Evolutionary conservation across 176 grass and related monocot genomes (phyloP).

Genomic region (Oryza coarctata): DNA sequence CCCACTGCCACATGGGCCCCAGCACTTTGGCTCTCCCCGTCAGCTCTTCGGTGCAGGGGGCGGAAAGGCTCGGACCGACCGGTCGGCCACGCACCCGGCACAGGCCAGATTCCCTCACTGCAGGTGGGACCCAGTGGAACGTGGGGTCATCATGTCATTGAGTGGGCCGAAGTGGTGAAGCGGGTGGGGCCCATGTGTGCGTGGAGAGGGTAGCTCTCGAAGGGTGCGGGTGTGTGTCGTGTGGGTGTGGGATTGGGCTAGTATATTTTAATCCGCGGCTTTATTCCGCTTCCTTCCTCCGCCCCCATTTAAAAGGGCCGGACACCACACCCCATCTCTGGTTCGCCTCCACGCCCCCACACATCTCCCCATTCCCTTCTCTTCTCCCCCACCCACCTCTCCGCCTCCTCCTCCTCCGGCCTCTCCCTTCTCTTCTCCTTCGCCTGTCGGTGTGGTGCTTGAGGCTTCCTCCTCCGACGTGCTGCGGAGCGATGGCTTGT

Average conservation of each 20-base stretch:
- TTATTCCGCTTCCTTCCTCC: conserved; percentile 40
- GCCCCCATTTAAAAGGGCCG: conserved; percentile 42
- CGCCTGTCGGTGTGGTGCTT: not conserved
- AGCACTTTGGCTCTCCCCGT: no score
- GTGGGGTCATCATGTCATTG: no score
- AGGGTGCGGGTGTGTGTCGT: conserved; percentile 41
- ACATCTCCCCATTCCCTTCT: not conserved
- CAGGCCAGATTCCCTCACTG: no score
- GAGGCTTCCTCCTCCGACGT: not conserved
- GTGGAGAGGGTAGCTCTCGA: no score
- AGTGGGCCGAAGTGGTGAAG: no score
- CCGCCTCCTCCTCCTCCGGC: conserved; percentile 3
- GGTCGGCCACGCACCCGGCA: not conserved
- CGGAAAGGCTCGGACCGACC: no score
- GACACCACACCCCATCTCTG: conserved; percentile 31
- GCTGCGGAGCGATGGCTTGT: no score
- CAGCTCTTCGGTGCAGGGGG: no score
- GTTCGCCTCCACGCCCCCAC: not conserved
- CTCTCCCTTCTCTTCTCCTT: not conserved
- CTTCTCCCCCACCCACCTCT: conserved; percentile 4
- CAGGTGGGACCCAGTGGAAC: rapidly evolving
- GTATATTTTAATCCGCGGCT: conserved; percentile 23
- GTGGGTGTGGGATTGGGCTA: not conserved
- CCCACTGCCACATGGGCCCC: not conserved
- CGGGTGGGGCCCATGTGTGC: no score